Base-by-base conservation (phyloP, 768 basidiomycete genomes). In the Phylloporus arenicola region DNA sequence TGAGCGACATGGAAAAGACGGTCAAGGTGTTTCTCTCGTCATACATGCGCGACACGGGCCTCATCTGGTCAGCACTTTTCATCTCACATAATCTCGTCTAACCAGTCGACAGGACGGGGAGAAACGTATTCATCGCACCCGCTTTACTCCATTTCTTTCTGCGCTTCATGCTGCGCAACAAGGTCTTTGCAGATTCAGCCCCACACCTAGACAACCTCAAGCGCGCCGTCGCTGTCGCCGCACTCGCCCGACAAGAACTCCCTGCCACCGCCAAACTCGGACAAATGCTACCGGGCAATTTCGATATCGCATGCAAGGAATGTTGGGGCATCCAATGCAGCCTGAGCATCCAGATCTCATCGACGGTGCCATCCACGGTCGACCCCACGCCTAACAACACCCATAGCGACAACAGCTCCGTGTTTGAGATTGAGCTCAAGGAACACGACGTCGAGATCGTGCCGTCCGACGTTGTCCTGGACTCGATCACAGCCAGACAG, bases 21-120 rank as follows among this genome's bases (percentile, higher is more conserved):
- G 68, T 84, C 55, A 81, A 73, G 52, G 71, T 87, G 13, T 91
- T 88, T 65, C 69, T 91, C 51, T 83, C 84, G 2, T 84, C 84
- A 2, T 78, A 83, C 57, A 81, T 81, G 68, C 70, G 77, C 22
- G 74, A 80, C 47, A 78, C 79, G 47, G 88, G 88, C 14, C 66
- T 86, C 30, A 74, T 82, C 50, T 88, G 83, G 86, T 86, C 57
- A 19, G 47, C 38, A 34, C 52, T 8, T 42, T 48, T 44, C n/a
- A 16, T 48, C 20, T 12, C 11, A 24, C n/a, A 17, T 20, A 4
- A 31, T 44, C 17, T 33, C 57, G 25, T 39, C 48, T 60, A n/a
- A 57, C 38, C 27, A 7, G 4, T 31, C 20, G 1, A 33, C 69
- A 79, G 77, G 73, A 61, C 72, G 0, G 72, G 73, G 22, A 64